Conservation (phyloP, 2,329 filamentous ascomycete genomes). For the Metarhizium humberi region DNA sequence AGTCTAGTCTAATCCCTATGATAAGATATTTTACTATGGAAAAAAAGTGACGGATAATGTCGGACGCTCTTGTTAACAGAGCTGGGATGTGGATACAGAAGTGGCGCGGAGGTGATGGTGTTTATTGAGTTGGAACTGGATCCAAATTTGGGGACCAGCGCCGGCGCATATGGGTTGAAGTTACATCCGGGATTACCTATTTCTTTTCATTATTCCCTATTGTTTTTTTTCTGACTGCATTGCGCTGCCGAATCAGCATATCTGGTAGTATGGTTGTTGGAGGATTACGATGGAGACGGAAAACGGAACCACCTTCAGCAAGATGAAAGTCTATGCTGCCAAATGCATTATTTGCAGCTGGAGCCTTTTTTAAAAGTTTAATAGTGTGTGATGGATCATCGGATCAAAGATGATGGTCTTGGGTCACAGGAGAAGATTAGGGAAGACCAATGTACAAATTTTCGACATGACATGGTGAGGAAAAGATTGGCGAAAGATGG, state of each 20-base stretch:
- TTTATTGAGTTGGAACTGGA: slow-evolving; percentile 22
- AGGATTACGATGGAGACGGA: not conserved
- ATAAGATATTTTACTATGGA: not conserved
- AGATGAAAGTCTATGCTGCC: not conserved
- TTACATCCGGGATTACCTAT: slow-evolving; percentile 9
- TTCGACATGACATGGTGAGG: not conserved
- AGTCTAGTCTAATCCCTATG: not conserved
- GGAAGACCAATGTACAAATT: not conserved
- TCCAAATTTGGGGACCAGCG: slow-evolving; percentile 18
- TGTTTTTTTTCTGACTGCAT: slow-evolving; percentile 13
- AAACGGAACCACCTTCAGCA: not conserved
- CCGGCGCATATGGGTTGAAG: slow-evolving; percentile 10
- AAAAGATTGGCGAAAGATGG: not conserved
- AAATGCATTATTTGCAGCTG: not conserved
- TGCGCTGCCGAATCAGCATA: slow-evolving; percentile 9
- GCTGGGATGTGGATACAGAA: not conserved
- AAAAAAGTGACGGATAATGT: not conserved
- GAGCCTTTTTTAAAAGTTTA: not conserved
- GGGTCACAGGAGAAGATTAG: not conserved
- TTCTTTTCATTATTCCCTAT: not conserved
- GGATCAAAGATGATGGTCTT: not conserved
- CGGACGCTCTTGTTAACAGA: not conserved
- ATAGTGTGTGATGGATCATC: not conserved
- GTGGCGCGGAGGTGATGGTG: slow-evolving; percentile 12
- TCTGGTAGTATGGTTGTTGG: slow-evolving; percentile 4